Evolutionary conservation across 495 filamentous ascomycete genomes (phyloP).

Genomic region (Diplogelasinospora grovesii): DNA sequence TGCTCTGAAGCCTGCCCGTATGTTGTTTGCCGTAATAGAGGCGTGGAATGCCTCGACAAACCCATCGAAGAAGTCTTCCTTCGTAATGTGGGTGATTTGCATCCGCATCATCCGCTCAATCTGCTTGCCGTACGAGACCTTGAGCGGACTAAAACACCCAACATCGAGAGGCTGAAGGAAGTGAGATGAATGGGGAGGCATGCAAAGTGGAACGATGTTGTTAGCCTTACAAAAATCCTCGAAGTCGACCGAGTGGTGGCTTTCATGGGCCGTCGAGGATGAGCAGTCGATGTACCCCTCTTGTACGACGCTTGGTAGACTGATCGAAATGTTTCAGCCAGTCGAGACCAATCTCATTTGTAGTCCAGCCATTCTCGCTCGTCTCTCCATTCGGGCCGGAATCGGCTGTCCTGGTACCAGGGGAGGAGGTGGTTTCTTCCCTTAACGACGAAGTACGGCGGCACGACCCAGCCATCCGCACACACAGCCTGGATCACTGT

Average conservation of each 20-base stretch:
- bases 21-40: background rate
- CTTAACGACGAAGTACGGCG: constrained; percentile 1
- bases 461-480: constrained; percentile 1
- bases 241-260: constrained; percentile 5
- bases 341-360: background rate
- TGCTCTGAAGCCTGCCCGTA: no score
- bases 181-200: constrained; percentile 4
- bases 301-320: constrained; percentile 1
- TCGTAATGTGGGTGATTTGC: constrained; percentile 2
- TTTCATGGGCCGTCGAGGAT: constrained; percentile 3
- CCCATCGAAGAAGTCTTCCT: constrained; percentile 3
- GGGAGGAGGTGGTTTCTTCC: background rate
- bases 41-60: background rate
- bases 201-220: constrained; percentile 1
- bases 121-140: constrained; percentile 1
- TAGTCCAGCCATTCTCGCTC: constrained; percentile 1
- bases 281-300: constrained; percentile 1
- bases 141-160: background rate
- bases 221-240: constrained; percentile 5
- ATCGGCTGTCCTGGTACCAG: background rate
- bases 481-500: background rate
- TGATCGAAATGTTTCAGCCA: constrained; percentile 1
- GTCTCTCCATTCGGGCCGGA: background rate
- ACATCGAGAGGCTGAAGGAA: background rate
- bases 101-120: constrained; percentile 5